Evolutionary conservation across 2,329 filamentous ascomycete genomes (phyloP), one percentile per base, ranked within the genome.

Genomic region (Tolypocladium tropicale): DNA sequence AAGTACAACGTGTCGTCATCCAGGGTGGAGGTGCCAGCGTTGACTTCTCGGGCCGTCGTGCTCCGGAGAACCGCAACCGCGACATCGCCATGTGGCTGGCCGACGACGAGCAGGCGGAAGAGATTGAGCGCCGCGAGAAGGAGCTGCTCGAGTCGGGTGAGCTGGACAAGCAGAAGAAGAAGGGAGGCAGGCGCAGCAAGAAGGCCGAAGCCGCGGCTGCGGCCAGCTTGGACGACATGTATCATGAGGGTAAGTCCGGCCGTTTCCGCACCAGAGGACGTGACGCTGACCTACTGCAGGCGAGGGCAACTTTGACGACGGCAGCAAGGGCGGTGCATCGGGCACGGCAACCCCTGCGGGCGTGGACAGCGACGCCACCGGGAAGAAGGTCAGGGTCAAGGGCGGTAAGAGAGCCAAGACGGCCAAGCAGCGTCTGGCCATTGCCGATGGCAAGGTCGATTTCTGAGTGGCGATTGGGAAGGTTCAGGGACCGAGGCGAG

Each of bases 51-150:
- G 94, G 93, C 53, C 86, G 94, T 54, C 83, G 86, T 61, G 86
- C 86, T 59, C 81, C 88, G 6, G 93, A 96, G 76, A 96, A 95
- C 73, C 85, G 92, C 60, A 96, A 95, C 69, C 95, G 95, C 74
- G 94, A 99, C 67, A 97, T 97, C 72, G 94, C 94, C 50, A 88
- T 97, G 87, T 97, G 94, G 94, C 85, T 99, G 60, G 93, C 93
- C 21, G 94, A 99, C 68, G 94, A 97, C 63, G 93, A 97, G 56
- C 90, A 97, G 69, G 94, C 91, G 1, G 93, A 94, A 66, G 81
- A 94, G 71, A 93, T 99, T 67, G 93, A 96, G 74, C 85, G 88
- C 61, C 91, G 92, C 64, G 94, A 96, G 74, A 90, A 89, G 62
- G 91, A 96, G 71, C 76, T 95, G 7, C 78, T 89, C 48, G 88